A percentile compares a stretch with the other conserved stretches of the same genome.
phyloP scores from a whole-genome alignment of 2,329 filamentous ascomycete genomes.

The Trichoderma pleuroti region DNA sequence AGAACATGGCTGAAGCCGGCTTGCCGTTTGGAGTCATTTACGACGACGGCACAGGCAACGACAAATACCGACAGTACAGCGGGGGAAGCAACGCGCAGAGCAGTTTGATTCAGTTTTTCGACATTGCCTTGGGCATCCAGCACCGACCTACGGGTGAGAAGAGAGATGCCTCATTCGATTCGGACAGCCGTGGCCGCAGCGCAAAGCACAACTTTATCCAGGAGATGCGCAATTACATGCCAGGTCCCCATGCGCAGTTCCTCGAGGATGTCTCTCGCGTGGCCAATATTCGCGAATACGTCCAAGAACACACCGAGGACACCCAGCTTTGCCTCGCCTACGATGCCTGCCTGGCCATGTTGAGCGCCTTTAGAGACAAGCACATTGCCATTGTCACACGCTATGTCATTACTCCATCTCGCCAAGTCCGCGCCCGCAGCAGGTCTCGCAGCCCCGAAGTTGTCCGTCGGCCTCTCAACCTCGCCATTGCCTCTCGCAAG shows the following conservation, averaged over 20 bases:
- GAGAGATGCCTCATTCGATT: slow-evolving; percentile 42
- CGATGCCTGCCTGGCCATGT: slow-evolving; percentile 78
- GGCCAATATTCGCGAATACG: slow-evolving; percentile 83
- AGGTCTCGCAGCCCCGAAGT: slow-evolving; percentile 56
- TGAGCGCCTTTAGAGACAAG: slow-evolving; percentile 74
- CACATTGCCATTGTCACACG: slow-evolving; percentile 95
- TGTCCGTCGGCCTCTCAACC: slow-evolving; percentile 52
- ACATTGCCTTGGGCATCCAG: slow-evolving; percentile 83
- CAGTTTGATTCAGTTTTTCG: slow-evolving; percentile 96
- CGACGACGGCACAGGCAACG: slow-evolving; percentile 68
- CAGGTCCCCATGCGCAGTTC: slow-evolving; percentile 85
- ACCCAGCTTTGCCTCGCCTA: slow-evolving; percentile 73
- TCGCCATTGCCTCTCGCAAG: slow-evolving; percentile 56
- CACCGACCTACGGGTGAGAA: slow-evolving; percentile 85
- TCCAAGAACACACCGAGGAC: slow-evolving; percentile 60
- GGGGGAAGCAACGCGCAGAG: slow-evolving; percentile 97
- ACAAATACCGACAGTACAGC: slow-evolving; percentile 76
- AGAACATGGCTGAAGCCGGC: slow-evolving; percentile 95
- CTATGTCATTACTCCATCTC: slow-evolving; percentile 88
- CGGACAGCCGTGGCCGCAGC: slow-evolving; percentile 42
- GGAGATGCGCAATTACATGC: slow-evolving; percentile 98
- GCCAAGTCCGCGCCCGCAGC: slow-evolving; percentile 64
- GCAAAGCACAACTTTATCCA: slow-evolving; percentile 78
- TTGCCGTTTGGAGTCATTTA: slow-evolving; percentile 85
- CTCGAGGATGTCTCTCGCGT: slow-evolving; percentile 73